Evolutionary conservation across 73 alveolate species (phyloP).

Genomic region (Symbiodinium pilosum): DNA sequence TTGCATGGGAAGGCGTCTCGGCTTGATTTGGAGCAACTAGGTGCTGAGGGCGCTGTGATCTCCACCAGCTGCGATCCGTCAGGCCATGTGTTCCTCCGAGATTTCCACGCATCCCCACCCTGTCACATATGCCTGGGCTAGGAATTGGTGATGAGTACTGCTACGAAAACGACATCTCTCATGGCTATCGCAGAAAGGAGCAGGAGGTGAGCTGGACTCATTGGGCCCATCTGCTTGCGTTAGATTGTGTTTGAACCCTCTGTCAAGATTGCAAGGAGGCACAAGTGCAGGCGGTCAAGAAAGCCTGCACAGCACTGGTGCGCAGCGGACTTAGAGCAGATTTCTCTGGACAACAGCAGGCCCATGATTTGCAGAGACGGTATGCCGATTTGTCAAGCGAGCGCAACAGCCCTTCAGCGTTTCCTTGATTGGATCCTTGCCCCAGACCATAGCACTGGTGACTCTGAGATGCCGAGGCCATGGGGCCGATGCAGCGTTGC

Average conservation of each 20-base stretch:
- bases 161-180: constrained; percentile 78
- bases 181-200: constrained; percentile 59
- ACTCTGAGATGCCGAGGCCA: no score
- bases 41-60: neutral
- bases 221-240: neutral
- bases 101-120: no score
- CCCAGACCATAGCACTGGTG: no score
- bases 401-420: neutral
- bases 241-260: neutral
- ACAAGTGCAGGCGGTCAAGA: constrained; percentile 6
- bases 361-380: no score
- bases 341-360: no score
- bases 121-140: no score
- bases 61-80: constrained; percentile 71
- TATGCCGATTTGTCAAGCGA: neutral
- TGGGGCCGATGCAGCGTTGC: neutral
- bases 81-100: neutral
- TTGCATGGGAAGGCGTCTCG: no score
- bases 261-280: neutral
- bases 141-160: constrained; percentile 91
- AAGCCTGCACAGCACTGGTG: neutral
- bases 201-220: constrained; percentile 23
- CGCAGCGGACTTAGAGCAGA: neutral
- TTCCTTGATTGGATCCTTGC: no score
- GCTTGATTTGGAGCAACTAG: neutral